Evolutionary conservation across 371 early-diverging fungal genomes (phyloP).

Genomic region (Mucor indicus): DNA sequence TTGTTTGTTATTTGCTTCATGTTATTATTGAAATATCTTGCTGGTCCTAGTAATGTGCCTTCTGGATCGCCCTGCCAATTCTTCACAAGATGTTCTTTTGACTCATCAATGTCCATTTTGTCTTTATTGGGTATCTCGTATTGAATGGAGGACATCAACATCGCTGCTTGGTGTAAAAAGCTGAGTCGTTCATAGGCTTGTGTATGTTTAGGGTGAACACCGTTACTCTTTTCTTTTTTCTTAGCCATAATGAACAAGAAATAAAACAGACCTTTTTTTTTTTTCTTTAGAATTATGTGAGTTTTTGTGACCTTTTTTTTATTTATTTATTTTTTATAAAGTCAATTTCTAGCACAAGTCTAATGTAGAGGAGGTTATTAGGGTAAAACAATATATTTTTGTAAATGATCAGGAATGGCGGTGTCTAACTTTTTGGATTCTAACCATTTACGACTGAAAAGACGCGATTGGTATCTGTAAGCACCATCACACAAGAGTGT

Average conservation of each 20-base stretch:
- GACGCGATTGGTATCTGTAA: constrained; percentile 85
- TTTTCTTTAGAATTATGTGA: too few species aligned
- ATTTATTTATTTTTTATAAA: too few species aligned
- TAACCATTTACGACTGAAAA: constrained; percentile 85
- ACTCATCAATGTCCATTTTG: not conserved
- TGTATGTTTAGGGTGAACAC: constrained; percentile 24
- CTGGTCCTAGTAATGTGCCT: constrained; percentile 20
- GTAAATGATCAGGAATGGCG: constrained; percentile 81
- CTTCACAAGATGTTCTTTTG: not conserved
- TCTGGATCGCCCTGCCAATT: constrained; percentile 24
- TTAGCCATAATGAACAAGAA: constrained; percentile 1
- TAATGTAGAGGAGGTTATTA: not conserved
- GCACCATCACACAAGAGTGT: constrained; percentile 93
- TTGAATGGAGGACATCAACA: constrained; percentile 30
- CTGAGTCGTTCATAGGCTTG: constrained; percentile 38
- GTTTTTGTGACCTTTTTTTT: too few species aligned
- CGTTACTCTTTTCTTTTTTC: constrained; percentile 26
- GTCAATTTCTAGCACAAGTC: too few species aligned
- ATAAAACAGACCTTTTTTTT: too few species aligned
- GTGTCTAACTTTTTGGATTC: constrained; percentile 74
- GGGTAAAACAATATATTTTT: constrained; percentile 80
- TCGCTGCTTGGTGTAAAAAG: constrained; percentile 40
- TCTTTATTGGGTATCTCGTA: not conserved
- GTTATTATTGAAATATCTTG: constrained; percentile 33
- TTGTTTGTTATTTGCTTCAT: constrained; percentile 34